Evolutionary conservation across 2,329 filamentous ascomycete species (phyloP).

Genomic region (Hortaea werneckii): DNA sequence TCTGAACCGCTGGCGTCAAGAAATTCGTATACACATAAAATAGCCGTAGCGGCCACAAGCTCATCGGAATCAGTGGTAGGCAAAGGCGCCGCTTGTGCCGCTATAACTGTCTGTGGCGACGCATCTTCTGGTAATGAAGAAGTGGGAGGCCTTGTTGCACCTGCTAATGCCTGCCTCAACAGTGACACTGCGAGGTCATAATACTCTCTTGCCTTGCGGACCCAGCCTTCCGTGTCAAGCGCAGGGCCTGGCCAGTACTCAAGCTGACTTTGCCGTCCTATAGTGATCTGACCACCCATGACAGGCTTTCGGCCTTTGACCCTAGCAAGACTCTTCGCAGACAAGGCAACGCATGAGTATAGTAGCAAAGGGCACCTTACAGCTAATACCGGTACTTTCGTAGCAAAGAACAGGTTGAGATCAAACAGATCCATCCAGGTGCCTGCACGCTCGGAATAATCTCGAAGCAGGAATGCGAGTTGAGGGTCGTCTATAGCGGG

Average conservation of each 20-base stretch:
- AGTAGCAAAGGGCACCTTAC: conserved; percentile 38
- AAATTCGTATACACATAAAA: conserved; percentile 58
- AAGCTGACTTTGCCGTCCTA: conserved; percentile 32
- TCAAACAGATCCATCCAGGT: conserved; percentile 52
- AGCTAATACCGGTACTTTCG: conserved; percentile 49
- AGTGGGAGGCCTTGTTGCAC: conserved; percentile 16
- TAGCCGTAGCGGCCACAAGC: conserved; percentile 54
- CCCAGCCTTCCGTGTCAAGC: conserved; percentile 38
- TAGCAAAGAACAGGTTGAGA: conserved; percentile 49
- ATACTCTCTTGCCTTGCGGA: conserved; percentile 49
- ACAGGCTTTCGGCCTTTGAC: conserved; percentile 43
- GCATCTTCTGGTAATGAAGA: conserved; percentile 18
- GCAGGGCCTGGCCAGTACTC: conserved; percentile 36
- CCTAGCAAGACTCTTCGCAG: conserved; percentile 50
- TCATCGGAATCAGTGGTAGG: conserved; percentile 45
- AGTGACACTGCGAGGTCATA: conserved; percentile 40
- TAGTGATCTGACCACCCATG: conserved; percentile 34
- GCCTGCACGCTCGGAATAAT: conserved; percentile 50
- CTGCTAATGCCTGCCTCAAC: conserved; percentile 22
- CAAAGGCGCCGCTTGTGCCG: conserved; percentile 13
- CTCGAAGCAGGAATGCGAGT: conserved; percentile 46
- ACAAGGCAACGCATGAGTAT: conserved; percentile 49
- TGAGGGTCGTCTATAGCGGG: conserved; percentile 20
- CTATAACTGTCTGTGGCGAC: conserved; percentile 11
- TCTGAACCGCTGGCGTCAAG: conserved; percentile 54